A percentile compares a stretch with the other conserved stretches of the same genome.
Conservation (phyloP, 805 yeast species). For the Wickerhamiella allomyrinae region DNA sequence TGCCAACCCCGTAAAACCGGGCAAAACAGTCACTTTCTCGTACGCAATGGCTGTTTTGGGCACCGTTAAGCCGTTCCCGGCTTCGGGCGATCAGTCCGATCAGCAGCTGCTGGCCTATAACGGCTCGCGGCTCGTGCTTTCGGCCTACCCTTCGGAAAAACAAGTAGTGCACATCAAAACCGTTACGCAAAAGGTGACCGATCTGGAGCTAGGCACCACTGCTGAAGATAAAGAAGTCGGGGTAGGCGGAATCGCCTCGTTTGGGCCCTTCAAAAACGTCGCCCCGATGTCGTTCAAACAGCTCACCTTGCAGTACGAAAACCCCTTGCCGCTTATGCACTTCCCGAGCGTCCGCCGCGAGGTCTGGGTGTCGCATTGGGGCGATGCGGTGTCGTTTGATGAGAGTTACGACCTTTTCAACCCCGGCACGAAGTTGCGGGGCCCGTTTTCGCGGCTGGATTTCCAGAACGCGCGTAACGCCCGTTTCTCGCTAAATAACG, state of each 20-base stretch:
- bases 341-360: slow-evolving; percentile 53
- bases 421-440: slow-evolving; percentile 50
- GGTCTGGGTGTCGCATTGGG: slow-evolving; percentile 82
- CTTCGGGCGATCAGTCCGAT: slow-evolving; percentile 41
- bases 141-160: slow-evolving; percentile 44
- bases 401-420: slow-evolving; percentile 76
- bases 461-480: slow-evolving; percentile 36
- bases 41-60: slow-evolving; percentile 37
- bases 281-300: slow-evolving; percentile 35
- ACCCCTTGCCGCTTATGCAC: slow-evolving; percentile 48
- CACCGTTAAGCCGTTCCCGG: slow-evolving; percentile 48
- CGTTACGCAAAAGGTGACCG: slow-evolving; percentile 31
- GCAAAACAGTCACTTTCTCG: slow-evolving; percentile 35
- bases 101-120: slow-evolving; percentile 44
- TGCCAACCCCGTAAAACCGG: slow-evolving; percentile 56
- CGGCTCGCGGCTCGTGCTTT: slow-evolving; percentile 41
- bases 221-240: slow-evolving; percentile 14
- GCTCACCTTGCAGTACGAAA: slow-evolving; percentile 47
- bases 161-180: slow-evolving; percentile 36
- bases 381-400: slow-evolving; percentile 55
- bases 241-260: slow-evolving; percentile 27
- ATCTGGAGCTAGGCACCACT: slow-evolving; percentile 22
- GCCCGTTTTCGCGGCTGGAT: slow-evolving; percentile 58
- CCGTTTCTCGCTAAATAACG: slow-evolving; percentile 33
- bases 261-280: slow-evolving; percentile 39